Percentiles rank a stretch among this genome's conserved stretches.
Conservation (phyloP, 2,329 filamentous ascomycete species). For the Zymoseptoria pseudotritici region DNA sequence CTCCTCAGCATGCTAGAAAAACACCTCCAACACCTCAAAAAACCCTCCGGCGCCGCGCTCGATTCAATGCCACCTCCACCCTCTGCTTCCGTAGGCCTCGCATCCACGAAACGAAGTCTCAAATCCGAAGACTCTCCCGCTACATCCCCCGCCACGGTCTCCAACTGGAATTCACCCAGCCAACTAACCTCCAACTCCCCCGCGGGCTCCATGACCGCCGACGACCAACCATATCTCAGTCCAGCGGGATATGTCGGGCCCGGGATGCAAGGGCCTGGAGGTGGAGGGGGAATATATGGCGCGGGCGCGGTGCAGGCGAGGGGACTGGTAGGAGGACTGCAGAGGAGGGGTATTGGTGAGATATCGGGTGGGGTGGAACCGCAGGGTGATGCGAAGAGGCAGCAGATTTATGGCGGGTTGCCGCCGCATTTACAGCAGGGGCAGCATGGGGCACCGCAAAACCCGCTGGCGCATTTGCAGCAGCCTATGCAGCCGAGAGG, state of each 20-base stretch:
- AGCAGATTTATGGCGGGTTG: slow-evolving; percentile 46
- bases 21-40: slow-evolving; percentile 76
- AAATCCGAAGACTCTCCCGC: slow-evolving; percentile 58
- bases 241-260: slow-evolving; percentile 35
- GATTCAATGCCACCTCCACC: slow-evolving; percentile 44
- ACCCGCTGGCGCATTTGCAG: slow-evolving; percentile 21
- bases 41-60: slow-evolving; percentile 32
- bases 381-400: slow-evolving; percentile 48
- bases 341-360: slow-evolving; percentile 54
- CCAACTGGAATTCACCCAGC: slow-evolving; percentile 57
- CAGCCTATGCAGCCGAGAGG: slow-evolving; percentile 12
- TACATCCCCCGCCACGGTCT: slow-evolving; percentile 53
- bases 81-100: slow-evolving; percentile 27
- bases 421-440: slow-evolving; percentile 29
- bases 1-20: slow-evolving; percentile 76
- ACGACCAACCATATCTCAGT: slow-evolving; percentile 41
- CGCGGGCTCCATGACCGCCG: slow-evolving; percentile 39
- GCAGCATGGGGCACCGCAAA: slow-evolving; percentile 38
- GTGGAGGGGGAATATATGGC: not conserved
- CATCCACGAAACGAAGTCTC: slow-evolving; percentile 47
- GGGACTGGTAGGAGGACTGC: slow-evolving; percentile 22
- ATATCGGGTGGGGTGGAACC: slow-evolving; percentile 48
- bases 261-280: slow-evolving; percentile 4
- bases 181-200: slow-evolving; percentile 53
- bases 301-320: not conserved